Percentiles rank a stretch among this genome's conserved stretches.
Evolutionary conservation across 352 stramenopile species (phyloP).

Genomic region (Globisporangium cylindrosporum): DNA sequence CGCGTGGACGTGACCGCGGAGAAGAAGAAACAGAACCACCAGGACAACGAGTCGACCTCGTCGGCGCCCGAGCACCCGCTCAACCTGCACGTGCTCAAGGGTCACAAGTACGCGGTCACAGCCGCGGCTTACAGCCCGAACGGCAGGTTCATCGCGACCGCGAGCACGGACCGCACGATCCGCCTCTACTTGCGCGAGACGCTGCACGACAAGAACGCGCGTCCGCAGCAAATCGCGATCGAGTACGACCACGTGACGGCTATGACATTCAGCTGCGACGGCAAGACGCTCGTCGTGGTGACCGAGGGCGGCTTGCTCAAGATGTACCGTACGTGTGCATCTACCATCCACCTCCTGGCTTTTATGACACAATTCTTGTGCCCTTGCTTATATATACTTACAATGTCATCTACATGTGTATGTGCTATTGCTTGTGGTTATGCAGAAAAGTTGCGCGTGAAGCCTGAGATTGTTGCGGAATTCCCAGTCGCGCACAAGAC

Average conservation of each 20-base stretch:
- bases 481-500: conserved; percentile 69
- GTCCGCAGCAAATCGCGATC: conserved; percentile 62
- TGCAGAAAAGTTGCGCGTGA: conserved; percentile 75
- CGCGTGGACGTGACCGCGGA: conserved; percentile 73
- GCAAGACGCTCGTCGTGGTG: conserved; percentile 63
- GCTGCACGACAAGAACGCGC: conserved; percentile 59
- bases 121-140: conserved; percentile 73
- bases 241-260: conserved; percentile 80
- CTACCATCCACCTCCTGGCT: no score
- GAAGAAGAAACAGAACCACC: conserved; percentile 50
- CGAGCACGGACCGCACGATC: conserved; percentile 72
- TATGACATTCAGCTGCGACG: conserved; percentile 74
- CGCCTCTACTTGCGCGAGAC: conserved; percentile 66
- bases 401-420: neutral
- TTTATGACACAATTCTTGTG: no score
- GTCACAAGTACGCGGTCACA: conserved; percentile 72
- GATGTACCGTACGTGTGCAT: conserved; percentile 54
- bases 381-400: neutral
- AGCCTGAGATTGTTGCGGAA: conserved; percentile 63
- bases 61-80: conserved; percentile 32
- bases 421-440: neutral
- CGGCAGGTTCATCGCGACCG: conserved; percentile 70
- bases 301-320: conserved; percentile 68
- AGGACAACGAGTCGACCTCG: conserved; percentile 8
- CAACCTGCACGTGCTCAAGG: conserved; percentile 51